Evolutionary conservation across 1,139 yeast genomes (phyloP), one percentile per base, ranked within the genome.

Genomic region (Yamadazyma diddensiae): DNA sequence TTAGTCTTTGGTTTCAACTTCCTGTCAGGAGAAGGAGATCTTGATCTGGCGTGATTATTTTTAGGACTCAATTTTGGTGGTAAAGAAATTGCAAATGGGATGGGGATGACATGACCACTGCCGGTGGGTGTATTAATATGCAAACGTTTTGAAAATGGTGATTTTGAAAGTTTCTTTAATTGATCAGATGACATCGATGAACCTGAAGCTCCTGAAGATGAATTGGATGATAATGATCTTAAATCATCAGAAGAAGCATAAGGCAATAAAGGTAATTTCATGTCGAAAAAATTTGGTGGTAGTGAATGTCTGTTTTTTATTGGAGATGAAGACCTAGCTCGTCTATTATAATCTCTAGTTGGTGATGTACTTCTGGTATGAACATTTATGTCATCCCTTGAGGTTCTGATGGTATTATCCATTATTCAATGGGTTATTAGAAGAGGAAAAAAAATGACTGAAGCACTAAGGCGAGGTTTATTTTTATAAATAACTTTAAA

Each of bases 31-130:
- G 57, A 47, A 4, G 47, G 32, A 6, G 47, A 37, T 17, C 42
- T 29, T 15, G 38, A 28, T 4, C 28, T 18, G 11, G 22, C n/a
- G 28, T 28, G 13, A n/a, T 29, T 33, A 24, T 57, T 58, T 24
- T 48, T 50, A 3, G 58, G 57, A 37, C 67, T 33, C 33, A 68
- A 52, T 39, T 59, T 65, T 3, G 75, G 75, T 2, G 75, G 75
- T 26, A 69, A 47, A 26, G 56, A 56, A 26, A 69, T 48, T 4
- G 70, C 59, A 43, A 68, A 65, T 5, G 75, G 75, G 27, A 69
- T 62, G 5, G 75, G 74, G 21, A 68, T 67, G 5, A 60, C 62
- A 15, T 39, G 37, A 13, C 35, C 39, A 33, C 55, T 53, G 28
- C 51, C 52, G 5, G 53, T 43, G 15, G 49, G 37, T 17, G 56